phyloP scores from a whole-genome alignment of 805 yeast genomes.

The Tetrapisispora namnaoensis region DNA sequence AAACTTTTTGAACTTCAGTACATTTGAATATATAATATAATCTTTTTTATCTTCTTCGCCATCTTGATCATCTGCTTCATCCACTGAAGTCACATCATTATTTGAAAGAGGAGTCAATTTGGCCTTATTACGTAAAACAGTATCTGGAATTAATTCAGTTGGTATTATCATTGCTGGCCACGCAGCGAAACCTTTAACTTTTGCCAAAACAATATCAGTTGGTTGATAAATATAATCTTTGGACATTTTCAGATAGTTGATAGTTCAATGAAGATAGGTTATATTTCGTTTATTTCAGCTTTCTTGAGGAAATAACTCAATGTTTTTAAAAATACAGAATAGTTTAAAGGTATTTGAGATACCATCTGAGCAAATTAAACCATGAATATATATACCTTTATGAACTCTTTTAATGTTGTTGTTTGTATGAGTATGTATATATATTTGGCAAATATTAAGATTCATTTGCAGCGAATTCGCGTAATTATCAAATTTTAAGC shows the following conservation, averaged over 20 bases:
- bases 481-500: not conserved
- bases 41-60: constrained; percentile 10
- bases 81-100: not conserved
- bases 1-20: constrained; percentile 20
- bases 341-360: too few relatives aligned
- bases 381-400: too few relatives aligned
- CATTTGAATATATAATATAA: constrained; percentile 17
- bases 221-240: constrained; percentile 29
- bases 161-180: constrained; percentile 86
- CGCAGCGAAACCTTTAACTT: constrained; percentile 77
- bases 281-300: too few relatives aligned
- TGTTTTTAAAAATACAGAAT: too few relatives aligned
- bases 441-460: too few relatives aligned
- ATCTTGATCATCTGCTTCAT: constrained; percentile 1
- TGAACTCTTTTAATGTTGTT: too few relatives aligned
- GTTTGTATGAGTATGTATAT: constrained; percentile 18
- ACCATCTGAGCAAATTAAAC: too few relatives aligned
- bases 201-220: constrained; percentile 58
- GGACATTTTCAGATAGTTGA: not conserved
- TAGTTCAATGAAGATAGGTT: too few relatives aligned
- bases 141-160: constrained; percentile 47
- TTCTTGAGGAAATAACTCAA: too few relatives aligned
- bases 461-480: not conserved
- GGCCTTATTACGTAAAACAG: constrained; percentile 32
- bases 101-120: constrained; percentile 1